Conservation (phyloP, 2,329 filamentous ascomycete species). For the Diaporthe sp. region DNA sequence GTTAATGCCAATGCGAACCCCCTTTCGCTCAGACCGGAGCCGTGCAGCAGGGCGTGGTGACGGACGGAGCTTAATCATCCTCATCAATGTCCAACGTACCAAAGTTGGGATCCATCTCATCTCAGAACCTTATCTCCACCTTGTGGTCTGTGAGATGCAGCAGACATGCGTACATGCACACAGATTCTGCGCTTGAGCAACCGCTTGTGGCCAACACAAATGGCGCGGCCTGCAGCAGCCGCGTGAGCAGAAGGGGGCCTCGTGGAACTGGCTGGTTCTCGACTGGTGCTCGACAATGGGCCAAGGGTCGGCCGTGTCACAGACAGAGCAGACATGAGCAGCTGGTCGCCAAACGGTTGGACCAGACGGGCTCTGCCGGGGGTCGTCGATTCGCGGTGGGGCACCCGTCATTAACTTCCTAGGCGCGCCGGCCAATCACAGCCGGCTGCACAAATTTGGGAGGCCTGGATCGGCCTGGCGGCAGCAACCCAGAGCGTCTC, state of each 20-base stretch:
- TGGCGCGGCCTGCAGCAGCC: not conserved
- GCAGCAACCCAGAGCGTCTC: constrained; percentile 7
- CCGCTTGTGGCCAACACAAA: constrained; percentile 5
- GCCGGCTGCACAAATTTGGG: not conserved
- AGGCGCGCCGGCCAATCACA: constrained; percentile 2
- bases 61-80: constrained; percentile 17
- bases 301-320: constrained; percentile 15
- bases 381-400: not conserved
- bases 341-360: constrained; percentile 17
- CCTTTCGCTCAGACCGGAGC: constrained; percentile 15
- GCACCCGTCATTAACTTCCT: constrained; percentile 1
- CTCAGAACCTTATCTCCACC: constrained; percentile 27
- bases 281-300: not conserved
- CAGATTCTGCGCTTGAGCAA: not conserved
- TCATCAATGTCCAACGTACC: not conserved
- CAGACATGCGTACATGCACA: not conserved
- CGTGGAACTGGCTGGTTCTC: not conserved
- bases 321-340: constrained; percentile 12
- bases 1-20: not conserved
- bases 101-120: constrained; percentile 31
- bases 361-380: constrained; percentile 3
- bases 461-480: constrained; percentile 23
- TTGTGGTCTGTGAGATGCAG: constrained; percentile 1
- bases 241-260: not conserved
- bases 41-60: not conserved